phyloP scores from a whole-genome alignment of 2,329 filamentous ascomycete species.

The Esteya vermicola region DNA sequence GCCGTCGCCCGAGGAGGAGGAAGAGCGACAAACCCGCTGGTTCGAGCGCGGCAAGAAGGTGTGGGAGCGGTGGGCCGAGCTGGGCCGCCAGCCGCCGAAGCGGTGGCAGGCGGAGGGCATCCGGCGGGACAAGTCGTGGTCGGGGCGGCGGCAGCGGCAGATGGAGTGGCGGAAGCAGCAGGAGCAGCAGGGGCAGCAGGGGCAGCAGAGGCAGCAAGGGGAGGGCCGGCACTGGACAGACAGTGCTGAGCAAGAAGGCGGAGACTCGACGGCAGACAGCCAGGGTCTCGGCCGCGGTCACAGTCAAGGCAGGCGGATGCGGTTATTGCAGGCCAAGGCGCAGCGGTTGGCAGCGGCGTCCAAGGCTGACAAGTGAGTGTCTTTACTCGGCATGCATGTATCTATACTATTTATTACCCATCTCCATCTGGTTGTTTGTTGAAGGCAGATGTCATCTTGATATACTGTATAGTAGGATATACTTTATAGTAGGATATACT shows the following conservation, averaged over 20 bases:
- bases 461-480: too few relatives aligned
- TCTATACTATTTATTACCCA: too few relatives aligned
- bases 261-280: neutral
- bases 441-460: too few relatives aligned
- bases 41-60: conserved; percentile 43
- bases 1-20: conserved; percentile 41
- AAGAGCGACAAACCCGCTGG: conserved; percentile 45
- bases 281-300: too few relatives aligned
- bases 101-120: conserved; percentile 42
- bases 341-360: too few relatives aligned
- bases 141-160: conserved; percentile 4
- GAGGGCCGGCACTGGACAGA: neutral
- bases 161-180: neutral
- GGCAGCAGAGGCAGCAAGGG: too few relatives aligned
- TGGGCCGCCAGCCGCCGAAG: conserved; percentile 46
- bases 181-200: neutral
- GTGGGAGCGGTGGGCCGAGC: conserved; percentile 44
- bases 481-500: too few relatives aligned
- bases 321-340: neutral
- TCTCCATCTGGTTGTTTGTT: too few relatives aligned
- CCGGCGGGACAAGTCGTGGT: conserved; percentile 9
- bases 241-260: neutral
- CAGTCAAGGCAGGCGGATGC: neutral
- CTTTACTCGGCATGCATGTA: too few relatives aligned
- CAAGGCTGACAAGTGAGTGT: too few relatives aligned